Conservation (phyloP, 2,329 filamentous ascomycete species). For the Didymellaceae sp. region DNA sequence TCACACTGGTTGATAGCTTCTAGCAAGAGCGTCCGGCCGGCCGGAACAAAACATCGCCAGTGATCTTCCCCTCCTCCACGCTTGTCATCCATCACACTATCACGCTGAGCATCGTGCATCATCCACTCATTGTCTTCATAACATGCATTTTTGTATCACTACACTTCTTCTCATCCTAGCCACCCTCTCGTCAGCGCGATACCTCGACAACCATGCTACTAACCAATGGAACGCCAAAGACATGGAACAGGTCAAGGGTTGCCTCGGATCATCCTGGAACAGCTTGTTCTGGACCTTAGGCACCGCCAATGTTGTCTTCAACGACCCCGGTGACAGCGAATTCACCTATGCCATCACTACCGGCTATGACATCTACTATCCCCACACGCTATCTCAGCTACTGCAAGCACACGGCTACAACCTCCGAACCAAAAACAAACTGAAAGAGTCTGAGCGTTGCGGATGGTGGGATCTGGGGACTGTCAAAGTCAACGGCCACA, state of each 20-base stretch:
- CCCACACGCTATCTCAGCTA: neutral
- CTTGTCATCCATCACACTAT: neutral
- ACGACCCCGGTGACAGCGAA: neutral
- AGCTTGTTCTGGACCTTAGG: neutral
- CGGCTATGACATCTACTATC: constrained; percentile 5
- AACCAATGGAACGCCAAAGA: neutral
- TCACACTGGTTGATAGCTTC: too few species aligned
- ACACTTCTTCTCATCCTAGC: constrained; percentile 3
- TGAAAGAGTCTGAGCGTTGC: neutral
- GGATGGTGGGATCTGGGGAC: neutral
- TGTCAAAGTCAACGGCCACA: neutral
- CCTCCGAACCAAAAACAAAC: neutral
- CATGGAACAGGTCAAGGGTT: neutral
- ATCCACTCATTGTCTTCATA: constrained; percentile 9
- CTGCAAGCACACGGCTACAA: neutral
- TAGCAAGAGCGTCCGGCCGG: too few species aligned
- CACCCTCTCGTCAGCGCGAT: neutral
- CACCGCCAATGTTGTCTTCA: constrained; percentile 1
- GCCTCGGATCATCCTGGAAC: neutral
- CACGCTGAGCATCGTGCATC: neutral
- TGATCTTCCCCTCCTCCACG: neutral
- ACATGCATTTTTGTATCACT: constrained; percentile 9
- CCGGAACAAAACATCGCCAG: neutral
- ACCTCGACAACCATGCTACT: neutral
- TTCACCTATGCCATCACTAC: constrained; percentile 9